Evolutionary conservation across 768 basidiomycete species (phyloP).

Genomic region (Lentinula aciculospora): DNA sequence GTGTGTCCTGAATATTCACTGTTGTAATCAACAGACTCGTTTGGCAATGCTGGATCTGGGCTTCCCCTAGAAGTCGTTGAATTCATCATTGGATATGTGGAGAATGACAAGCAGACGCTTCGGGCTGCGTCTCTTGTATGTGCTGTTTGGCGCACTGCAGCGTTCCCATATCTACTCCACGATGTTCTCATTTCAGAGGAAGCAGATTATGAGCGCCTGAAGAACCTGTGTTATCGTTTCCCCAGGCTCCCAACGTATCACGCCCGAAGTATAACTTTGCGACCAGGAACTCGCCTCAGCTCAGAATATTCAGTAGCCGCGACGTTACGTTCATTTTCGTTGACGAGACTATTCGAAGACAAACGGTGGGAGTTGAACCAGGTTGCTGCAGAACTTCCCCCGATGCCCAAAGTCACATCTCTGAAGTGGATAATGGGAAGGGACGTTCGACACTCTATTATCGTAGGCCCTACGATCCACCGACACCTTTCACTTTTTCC

Average conservation of each 20-base stretch:
- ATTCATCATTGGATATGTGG: neutral
- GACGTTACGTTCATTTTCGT: neutral
- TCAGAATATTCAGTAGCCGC: neutral
- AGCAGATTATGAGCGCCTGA: conserved; percentile 1
- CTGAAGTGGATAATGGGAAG: conserved; percentile 2
- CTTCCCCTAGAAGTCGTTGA: conserved; percentile 4
- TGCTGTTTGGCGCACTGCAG: conserved; percentile 1
- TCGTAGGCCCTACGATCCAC: neutral
- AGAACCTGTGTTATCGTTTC: conserved; percentile 1
- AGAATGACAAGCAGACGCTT: neutral
- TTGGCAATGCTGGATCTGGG: neutral
- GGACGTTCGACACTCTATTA: neutral
- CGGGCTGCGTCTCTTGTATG: conserved; percentile 4
- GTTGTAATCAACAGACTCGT: neutral
- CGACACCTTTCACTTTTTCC: conserved; percentile 4
- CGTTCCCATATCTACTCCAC: conserved; percentile 3
- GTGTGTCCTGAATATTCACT: neutral
- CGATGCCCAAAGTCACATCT: conserved; percentile 4
- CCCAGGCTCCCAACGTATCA: conserved; percentile 5
- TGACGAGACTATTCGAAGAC: conserved; percentile 1
- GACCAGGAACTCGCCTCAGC: neutral
- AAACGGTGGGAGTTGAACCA: neutral
- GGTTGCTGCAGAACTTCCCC: neutral
- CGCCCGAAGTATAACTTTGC: neutral
- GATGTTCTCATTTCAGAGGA: conserved; percentile 4